Evolutionary conservation across 1,284 basidiomycete species (phyloP), one percentile per base, ranked within the genome.

Genomic region (Rhodotorula sp.): DNA sequence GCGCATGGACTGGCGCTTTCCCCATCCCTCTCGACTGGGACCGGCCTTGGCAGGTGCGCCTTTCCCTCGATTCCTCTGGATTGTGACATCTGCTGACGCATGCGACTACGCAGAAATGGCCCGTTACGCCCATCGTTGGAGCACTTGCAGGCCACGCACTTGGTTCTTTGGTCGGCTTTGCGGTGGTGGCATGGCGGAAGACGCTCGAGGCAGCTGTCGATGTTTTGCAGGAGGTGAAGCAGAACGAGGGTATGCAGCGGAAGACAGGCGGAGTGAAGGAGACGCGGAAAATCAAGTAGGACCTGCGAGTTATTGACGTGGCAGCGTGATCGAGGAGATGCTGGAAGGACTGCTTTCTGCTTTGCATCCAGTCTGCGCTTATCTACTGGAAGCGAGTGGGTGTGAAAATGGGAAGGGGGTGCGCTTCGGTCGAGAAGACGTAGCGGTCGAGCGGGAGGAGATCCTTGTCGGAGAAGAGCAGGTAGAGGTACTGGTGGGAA

Each of bases 21-120:
- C 90, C 91, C 0, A 87, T 93, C 64, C 89, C 91, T 0, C 86
- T 97, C 13, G 94, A 97, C 80, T 97, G 94, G 94, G 93, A 94
- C 78, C 84, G 92, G 59, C 91, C 92, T 16, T 96, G 93, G 93
- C 94, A 96, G 88, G 92, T 91, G 64, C 67, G 86, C 79, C 58
- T 9, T 30, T 28, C 40, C 7, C 2, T 15, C n/a, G n/a, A 16
- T 28, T 16, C 20, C n/a, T 24, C 3, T 26, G 24, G n/a, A 34
- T 56, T 22, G 37, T 20, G 31, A 52, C n/a, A 31, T 31, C 31
- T 24, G 26, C 18, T 37, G 40, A 44, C 11, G 40, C 37, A 15
- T 18, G 40, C 40, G 13, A 34, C 9, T 44, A 6, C 5, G 18
- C 56, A 76, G 76, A 65, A 62, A 40, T 77, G 70, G 70, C 75